A percentile compares a stretch with the other conserved stretches of the same genome.
Evolutionary conservation across 1,284 basidiomycete genomes (phyloP).

Genomic region (Neonothopanus nambi): DNA sequence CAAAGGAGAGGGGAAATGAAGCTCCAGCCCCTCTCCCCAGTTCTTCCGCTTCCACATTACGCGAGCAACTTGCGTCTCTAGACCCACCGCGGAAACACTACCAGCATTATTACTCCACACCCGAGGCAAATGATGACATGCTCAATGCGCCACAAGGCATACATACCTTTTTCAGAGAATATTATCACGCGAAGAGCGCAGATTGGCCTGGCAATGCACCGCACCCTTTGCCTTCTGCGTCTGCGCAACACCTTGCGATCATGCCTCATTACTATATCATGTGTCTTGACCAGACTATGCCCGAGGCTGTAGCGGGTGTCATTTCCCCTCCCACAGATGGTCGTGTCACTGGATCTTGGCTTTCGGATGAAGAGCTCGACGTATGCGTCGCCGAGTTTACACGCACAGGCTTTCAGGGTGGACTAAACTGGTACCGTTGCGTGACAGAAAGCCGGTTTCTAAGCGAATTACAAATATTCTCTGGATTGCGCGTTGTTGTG

Average conservation of each 20-base stretch:
- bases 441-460: slow-evolving; percentile 31
- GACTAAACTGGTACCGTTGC: slow-evolving; percentile 54
- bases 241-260: slow-evolving; percentile 34
- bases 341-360: slow-evolving; percentile 35
- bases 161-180: slow-evolving; percentile 52
- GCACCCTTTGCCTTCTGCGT: slow-evolving; percentile 34
- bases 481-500: slow-evolving; percentile 42
- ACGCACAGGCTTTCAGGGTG: slow-evolving; percentile 63
- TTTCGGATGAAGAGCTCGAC: slow-evolving; percentile 47
- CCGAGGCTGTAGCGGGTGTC: slow-evolving; percentile 39
- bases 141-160: slow-evolving; percentile 42
- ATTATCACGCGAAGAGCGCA: slow-evolving; percentile 62
- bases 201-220: slow-evolving; percentile 48
- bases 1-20: slow-evolving; percentile 9
- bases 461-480: slow-evolving; percentile 35
- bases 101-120: slow-evolving; percentile 47
- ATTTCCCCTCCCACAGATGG: neutral
- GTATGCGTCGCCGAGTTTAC: slow-evolving; percentile 51
- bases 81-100: slow-evolving; percentile 62
- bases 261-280: slow-evolving; percentile 68
- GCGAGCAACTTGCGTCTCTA: slow-evolving; percentile 38
- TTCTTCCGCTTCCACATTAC: slow-evolving; percentile 17
- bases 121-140: slow-evolving; percentile 49
- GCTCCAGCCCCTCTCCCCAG: slow-evolving; percentile 16
- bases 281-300: slow-evolving; percentile 53